A percentile compares a stretch with the other conserved stretches of the same genome.
Conservation (phyloP, 1,139 yeast species). For the Blastobotrys raffinosifermentans region DNA sequence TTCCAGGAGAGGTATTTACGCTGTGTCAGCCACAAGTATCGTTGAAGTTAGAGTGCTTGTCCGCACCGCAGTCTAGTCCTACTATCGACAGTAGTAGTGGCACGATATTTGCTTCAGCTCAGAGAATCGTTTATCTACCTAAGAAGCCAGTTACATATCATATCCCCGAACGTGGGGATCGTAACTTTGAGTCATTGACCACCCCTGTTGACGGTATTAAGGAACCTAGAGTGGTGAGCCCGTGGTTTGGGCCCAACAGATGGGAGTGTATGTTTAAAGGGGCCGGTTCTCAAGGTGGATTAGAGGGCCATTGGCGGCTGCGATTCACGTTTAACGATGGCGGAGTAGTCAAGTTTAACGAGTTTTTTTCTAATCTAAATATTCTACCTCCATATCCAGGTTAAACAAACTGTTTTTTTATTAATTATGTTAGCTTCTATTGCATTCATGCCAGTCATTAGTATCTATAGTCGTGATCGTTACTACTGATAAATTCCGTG, state of each 20-base stretch:
- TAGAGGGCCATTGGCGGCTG: constrained; percentile 22
- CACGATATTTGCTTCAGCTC: constrained; percentile 13
- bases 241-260: constrained; percentile 35
- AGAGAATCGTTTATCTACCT: constrained; percentile 18
- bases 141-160: constrained; percentile 20
- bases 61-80: constrained; percentile 6
- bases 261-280: constrained; percentile 23
- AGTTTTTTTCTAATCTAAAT: constrained; percentile 7
- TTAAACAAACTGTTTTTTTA: not conserved
- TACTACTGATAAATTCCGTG: constrained; percentile 35
- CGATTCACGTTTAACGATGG: constrained; percentile 28
- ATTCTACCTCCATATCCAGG: not conserved
- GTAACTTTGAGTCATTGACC: constrained; percentile 21
- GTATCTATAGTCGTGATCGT: not conserved
- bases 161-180: constrained; percentile 29
- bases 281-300: constrained; percentile 25
- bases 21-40: constrained; percentile 4
- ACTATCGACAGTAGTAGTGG: constrained; percentile 13
- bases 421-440: not conserved
- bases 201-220: constrained; percentile 19
- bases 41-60: constrained; percentile 3
- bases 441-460: not conserved
- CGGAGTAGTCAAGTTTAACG: constrained; percentile 29
- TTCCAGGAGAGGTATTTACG: constrained; percentile 21
- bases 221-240: constrained; percentile 25